Percentiles rank a stretch among this genome's conserved stretches.
Evolutionary conservation across 805 yeast species (phyloP).

Genomic region (Candida cerambycidarum): DNA sequence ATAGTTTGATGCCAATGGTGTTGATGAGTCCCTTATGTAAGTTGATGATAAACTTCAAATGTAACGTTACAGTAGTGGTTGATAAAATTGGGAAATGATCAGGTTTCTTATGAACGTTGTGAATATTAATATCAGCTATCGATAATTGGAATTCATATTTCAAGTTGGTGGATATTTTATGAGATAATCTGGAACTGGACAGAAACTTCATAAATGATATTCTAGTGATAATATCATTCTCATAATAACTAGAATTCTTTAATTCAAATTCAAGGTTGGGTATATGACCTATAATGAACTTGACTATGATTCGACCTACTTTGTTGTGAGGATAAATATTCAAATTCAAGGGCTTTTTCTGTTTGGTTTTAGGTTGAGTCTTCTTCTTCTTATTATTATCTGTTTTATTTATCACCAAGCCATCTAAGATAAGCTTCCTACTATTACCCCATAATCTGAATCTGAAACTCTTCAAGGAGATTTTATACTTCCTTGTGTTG

Average conservation of each 20-base stretch:
- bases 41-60: slow-evolving; percentile 17
- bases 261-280: slow-evolving; percentile 26
- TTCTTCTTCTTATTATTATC: background rate
- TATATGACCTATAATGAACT: slow-evolving; percentile 17
- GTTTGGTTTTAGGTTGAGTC: background rate
- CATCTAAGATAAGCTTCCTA: slow-evolving; percentile 24
- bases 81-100: slow-evolving; percentile 12
- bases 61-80: slow-evolving; percentile 15
- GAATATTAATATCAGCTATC: slow-evolving; percentile 12
- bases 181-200: slow-evolving; percentile 19
- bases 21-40: slow-evolving; percentile 19
- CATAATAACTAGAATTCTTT: slow-evolving; percentile 14
- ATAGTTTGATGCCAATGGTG: slow-evolving; percentile 19
- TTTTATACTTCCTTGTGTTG: slow-evolving; percentile 10
- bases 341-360: background rate
- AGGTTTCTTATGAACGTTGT: slow-evolving; percentile 1
- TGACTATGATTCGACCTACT: slow-evolving; percentile 11
- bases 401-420: background rate
- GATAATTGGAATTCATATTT: slow-evolving; percentile 18
- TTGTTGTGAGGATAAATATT: slow-evolving; percentile 18
- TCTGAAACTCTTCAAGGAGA: slow-evolving; percentile 25
- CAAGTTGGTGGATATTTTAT: slow-evolving; percentile 16
- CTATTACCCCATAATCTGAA: slow-evolving; percentile 42
- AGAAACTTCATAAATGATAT: slow-evolving; percentile 23
- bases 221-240: slow-evolving; percentile 8